Conservation (phyloP, 1,284 basidiomycete genomes). For the Marasmius tenuissimus region DNA sequence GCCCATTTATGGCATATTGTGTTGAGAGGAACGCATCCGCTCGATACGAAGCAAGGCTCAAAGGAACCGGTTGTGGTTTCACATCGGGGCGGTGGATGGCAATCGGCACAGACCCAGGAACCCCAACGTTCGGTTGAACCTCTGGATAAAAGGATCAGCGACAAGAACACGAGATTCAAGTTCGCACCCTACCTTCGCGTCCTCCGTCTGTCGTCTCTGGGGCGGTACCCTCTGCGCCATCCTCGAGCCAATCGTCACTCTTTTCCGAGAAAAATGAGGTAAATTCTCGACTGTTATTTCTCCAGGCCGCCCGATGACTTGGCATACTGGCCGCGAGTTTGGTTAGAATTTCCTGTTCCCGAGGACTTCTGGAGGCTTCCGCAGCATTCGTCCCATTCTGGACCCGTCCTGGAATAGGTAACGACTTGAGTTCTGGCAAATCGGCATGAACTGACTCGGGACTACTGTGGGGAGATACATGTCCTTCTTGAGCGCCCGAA, state of each 20-base stretch:
- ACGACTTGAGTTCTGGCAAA: neutral
- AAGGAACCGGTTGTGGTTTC: slow-evolving; percentile 22
- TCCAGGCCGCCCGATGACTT: slow-evolving; percentile 72
- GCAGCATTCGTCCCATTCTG: slow-evolving; percentile 11
- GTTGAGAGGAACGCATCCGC: slow-evolving; percentile 43
- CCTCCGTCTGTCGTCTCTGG: slow-evolving; percentile 26
- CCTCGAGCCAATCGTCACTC: slow-evolving; percentile 14
- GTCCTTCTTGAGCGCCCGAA: neutral
- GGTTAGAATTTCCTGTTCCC: slow-evolving; percentile 55
- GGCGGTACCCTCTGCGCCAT: slow-evolving; percentile 30
- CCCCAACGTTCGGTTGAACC: slow-evolving; percentile 16
- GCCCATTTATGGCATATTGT: neutral
- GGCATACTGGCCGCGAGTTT: slow-evolving; percentile 67
- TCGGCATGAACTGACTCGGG: neutral
- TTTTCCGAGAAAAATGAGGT: slow-evolving; percentile 54
- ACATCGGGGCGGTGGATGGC: slow-evolving; percentile 46
- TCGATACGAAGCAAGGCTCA: slow-evolving; percentile 55
- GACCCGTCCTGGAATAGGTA: neutral
- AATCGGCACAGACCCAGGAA: slow-evolving; percentile 61
- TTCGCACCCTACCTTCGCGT: slow-evolving; percentile 23
- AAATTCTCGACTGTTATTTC: slow-evolving; percentile 62
- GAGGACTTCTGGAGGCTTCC: slow-evolving; percentile 24
- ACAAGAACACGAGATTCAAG: neutral
- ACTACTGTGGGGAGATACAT: neutral
- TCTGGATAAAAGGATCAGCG: neutral